Percentiles rank a stretch among this genome's conserved stretches.
These are phyloP conservation scores for Zelonia costaricensis DNA, from an alignment of 208 protist species.

Conservation along the genomic window DNA sequence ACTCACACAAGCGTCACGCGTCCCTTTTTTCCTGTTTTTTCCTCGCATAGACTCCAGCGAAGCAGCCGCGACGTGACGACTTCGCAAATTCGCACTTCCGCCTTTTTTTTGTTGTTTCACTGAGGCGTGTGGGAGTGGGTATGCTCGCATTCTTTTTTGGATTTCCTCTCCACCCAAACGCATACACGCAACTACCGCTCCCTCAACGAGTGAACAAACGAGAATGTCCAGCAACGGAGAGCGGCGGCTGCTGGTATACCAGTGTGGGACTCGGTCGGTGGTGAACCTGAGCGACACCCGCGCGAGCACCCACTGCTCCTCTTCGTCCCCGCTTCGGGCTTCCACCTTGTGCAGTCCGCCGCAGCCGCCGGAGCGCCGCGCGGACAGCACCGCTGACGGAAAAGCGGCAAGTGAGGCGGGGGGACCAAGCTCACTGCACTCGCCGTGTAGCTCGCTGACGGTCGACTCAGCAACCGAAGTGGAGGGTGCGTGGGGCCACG, in stretches of 20 bases:
- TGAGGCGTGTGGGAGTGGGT: too few relatives aligned
- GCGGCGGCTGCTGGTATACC: constrained; percentile 20
- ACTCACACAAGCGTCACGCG: too few relatives aligned
- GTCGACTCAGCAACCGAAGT: neutral
- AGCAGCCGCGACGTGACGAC: neutral
- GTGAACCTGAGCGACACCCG: constrained; percentile 9
- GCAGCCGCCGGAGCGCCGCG: neutral
- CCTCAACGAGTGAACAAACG: neutral
- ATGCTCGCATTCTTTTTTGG: too few relatives aligned
- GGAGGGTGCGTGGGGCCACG: neutral
- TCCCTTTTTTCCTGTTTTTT: neutral
- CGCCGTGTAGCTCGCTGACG: constrained; percentile 1
- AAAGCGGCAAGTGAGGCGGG: neutral
- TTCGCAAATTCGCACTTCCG: neutral
- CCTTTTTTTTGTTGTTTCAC: neutral
- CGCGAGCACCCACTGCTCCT: neutral
- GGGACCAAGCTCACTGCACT: neutral
- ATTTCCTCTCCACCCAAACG: too few relatives aligned
- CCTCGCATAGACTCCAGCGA: neutral
- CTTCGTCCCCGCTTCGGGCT: neutral
- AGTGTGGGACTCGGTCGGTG: constrained; percentile 18
- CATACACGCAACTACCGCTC: too few relatives aligned
- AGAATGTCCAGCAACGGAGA: constrained; percentile 1
- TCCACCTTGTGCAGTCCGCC: neutral
- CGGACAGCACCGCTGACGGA: neutral